A percentile compares a stretch with the other conserved stretches of the same genome.
phyloP scores from a whole-genome alignment of 2,329 filamentous ascomycete species.

The Trichoderma oligosporum region DNA sequence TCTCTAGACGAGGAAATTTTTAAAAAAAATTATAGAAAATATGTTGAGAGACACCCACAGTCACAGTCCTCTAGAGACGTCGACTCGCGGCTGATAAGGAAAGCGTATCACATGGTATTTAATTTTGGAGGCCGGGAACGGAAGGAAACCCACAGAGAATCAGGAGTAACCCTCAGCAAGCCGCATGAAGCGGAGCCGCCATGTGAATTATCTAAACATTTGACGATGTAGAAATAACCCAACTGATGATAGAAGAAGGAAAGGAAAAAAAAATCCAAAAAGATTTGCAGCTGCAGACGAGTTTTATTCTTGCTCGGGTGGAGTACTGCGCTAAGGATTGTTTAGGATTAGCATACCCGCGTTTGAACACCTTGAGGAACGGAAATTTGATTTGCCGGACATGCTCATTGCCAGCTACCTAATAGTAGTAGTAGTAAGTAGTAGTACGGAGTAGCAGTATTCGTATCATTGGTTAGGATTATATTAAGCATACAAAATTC shows the following conservation, averaged over 20 bases:
- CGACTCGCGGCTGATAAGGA: conserved; percentile 42
- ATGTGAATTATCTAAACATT: conserved; percentile 44
- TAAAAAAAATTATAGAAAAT: not conserved
- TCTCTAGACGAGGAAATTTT: not conserved
- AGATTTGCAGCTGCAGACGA: conserved; percentile 5
- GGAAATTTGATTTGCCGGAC: conserved; percentile 12
- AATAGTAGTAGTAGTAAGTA: too few species aligned
- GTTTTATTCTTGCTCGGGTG: conserved; percentile 21
- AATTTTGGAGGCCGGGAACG: conserved; percentile 53
- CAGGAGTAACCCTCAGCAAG: conserved; percentile 51
- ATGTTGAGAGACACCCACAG: conserved; percentile 42
- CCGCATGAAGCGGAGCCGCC: conserved; percentile 53
- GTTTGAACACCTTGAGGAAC: not conserved
- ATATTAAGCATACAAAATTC: too few species aligned
- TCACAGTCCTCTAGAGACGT: conserved; percentile 41
- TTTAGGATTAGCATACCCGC: not conserved
- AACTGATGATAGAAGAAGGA: conserved; percentile 42
- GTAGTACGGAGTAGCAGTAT: too few species aligned
- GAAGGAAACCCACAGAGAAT: conserved; percentile 49
- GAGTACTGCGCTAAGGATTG: not conserved
- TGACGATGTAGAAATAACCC: conserved; percentile 50
- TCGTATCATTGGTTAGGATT: too few species aligned
- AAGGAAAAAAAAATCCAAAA: conserved; percentile 29
- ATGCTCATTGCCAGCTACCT: not conserved
- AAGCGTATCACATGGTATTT: conserved; percentile 43